Base-by-base conservation (phyloP, 768 basidiomycete genomes). In the Chalciporus piperatus region DNA sequence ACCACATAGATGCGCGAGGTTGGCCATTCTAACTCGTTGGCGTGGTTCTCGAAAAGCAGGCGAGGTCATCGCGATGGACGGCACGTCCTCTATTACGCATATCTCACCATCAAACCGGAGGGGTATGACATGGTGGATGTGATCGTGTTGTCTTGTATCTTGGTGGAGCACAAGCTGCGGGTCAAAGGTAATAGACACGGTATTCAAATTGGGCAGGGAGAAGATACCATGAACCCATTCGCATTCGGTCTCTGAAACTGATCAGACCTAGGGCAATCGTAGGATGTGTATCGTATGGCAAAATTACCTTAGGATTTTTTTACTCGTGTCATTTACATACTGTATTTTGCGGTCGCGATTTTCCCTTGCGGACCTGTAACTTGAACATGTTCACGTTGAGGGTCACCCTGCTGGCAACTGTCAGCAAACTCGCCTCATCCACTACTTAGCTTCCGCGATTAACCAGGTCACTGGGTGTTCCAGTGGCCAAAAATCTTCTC, bases 101-200 rank as follows among this genome's bases (percentile, higher is more conserved):
- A n/a, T 17, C 61, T 63, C 14, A 8, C 44, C 10, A 54, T 62
- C 33, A 60, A 41, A 23, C 52, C 51, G 8, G 58, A 60, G 25
- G 25, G 56, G 33, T 28, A 6, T 11, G 48, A 52, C 28, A 35
- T 55, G 43, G 43, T 23, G 42, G 58, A 64, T 25, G 37, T 51
- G 41, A 47, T 62, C 40, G 61, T 63, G 4, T 35, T 60, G 30
- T 61, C 61, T 40, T 61, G 59, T 25, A 20, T 64, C 35, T 33
- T 62, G 56, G 58, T 44, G 19, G 61, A 41, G 20, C 48, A 56
- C 14, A 58, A 51, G 19, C 46, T 57, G 12, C 52, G 48, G 28
- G 22, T 40, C 20, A 14, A 27, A 6, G 17, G 41, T 9, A n/a
- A n/a, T n/a, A 35, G 8, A 35, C 33, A 16, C n/a, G n/a, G n/a